Evolutionary conservation across 257 asterid genomes (phyloP), one percentile per base, ranked within the genome.

Genomic region (Catharanthus roseus): DNA sequence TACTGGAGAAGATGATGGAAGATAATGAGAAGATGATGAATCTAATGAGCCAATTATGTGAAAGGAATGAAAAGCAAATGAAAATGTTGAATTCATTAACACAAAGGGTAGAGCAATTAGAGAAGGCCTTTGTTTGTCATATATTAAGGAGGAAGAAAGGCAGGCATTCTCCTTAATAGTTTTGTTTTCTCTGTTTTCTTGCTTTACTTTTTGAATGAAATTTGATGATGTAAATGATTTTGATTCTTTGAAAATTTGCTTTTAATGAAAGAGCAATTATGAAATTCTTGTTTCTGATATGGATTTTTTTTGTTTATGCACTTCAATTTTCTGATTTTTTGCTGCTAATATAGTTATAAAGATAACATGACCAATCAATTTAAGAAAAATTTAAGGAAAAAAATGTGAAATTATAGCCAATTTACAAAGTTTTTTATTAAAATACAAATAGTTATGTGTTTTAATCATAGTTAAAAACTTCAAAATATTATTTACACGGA

Each of bases 21-120:
- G 91, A 86, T 38, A 90, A 86, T 38, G 83, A 57, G 82, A 90
- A 83, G 79, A 85, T 86, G 97, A 77, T 86, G 91, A 71, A 66
- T 0, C 39, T 90, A 93, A 85, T 92, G 91, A 74, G 21, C 3
- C 79, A 82, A 68, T 29, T 92, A 75, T 74, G 68, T 10, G 88
- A 85, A 79, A 81, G 74, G 66, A 86, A 72, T 26, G 89, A 87
- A 76, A 44, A 3, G 62, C 95, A 91, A 75, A 73, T 74, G 9
- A 66, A 24, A 60, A 81, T 77, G 87, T 70, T 91, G 47, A 79
- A 79, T 7, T 69, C 80, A 1, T 64, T 91, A 8, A 70, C 81
- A 0, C 77, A 78, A 15, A 75, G 89, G 26, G 86, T 91, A 58
- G 93, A 80, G 81, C 72, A 80, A 72, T 42, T 91, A 82, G 97